These are phyloP conservation scores for Cladobotryum mycophilum DNA, from an alignment of 2,329 filamentous ascomycete species.

Conservation along the genomic window DNA sequence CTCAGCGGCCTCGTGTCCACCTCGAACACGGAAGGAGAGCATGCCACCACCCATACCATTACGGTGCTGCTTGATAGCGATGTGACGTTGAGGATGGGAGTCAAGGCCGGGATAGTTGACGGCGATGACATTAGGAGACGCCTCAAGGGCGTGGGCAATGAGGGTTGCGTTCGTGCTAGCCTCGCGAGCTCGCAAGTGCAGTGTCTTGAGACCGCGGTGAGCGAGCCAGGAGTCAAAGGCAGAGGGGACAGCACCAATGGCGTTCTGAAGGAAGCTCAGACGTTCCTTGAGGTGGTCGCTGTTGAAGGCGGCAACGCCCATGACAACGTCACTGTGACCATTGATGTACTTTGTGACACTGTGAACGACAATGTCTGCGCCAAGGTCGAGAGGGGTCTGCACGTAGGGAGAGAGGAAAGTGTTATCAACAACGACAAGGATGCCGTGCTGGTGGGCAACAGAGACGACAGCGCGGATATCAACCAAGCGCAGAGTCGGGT, in stretches of 20 bases:
- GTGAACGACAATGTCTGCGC: conserved; percentile 94
- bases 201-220: conserved; percentile 91
- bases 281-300: conserved; percentile 69
- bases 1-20: conserved; percentile 79
- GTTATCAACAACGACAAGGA: conserved; percentile 98
- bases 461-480: conserved; percentile 83
- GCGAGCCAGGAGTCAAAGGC: conserved; percentile 98
- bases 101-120: conserved; percentile 94
- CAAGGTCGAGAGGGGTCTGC: conserved; percentile 91
- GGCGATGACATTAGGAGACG: conserved; percentile 72
- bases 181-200: conserved; percentile 85
- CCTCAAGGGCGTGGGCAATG: conserved; percentile 70
- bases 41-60: conserved; percentile 93
- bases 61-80: conserved; percentile 87
- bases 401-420: conserved; percentile 96
- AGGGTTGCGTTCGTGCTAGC: conserved; percentile 74
- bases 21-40: conserved; percentile 91
- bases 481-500: conserved; percentile 87
- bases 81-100: conserved; percentile 78
- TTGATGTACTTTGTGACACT: conserved; percentile 99
- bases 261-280: conserved; percentile 90
- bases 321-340: conserved; percentile 92
- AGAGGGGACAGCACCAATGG: conserved; percentile 89
- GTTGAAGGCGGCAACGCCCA: conserved; percentile 97
- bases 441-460: conserved; percentile 78